Evolutionary conservation across 257 asterid genomes (phyloP).

Genomic region (Petrea volubilis): DNA sequence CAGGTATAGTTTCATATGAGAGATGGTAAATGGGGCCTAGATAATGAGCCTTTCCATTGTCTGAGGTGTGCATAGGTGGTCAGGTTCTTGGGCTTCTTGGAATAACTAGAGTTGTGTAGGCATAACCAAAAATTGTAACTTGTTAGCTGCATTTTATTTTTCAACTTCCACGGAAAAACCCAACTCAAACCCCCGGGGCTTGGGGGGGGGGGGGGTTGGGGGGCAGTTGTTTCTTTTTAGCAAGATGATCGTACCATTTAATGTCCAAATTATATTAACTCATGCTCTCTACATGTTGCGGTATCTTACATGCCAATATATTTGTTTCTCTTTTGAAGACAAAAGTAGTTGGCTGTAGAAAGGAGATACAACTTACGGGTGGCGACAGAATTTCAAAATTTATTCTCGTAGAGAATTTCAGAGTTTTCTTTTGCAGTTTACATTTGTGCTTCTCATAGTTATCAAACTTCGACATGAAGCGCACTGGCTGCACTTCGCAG

Average conservation of each 20-base stretch:
- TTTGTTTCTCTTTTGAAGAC: neutral
- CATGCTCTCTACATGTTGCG: neutral
- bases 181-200: no score
- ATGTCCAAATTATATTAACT: neutral
- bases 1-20: neutral
- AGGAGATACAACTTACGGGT: neutral
- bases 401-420: neutral
- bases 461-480: no score
- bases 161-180: neutral
- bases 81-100: neutral
- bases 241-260: neutral
- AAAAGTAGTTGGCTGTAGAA: neutral
- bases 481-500: no score
- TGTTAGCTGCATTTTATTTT: neutral
- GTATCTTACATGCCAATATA: neutral
- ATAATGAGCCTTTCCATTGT: neutral
- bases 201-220: neutral
- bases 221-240: neutral
- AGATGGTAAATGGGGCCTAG: neutral
- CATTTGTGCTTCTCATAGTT: neutral
- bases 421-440: neutral
- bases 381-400: neutral
- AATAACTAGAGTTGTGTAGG: neutral
- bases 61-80: neutral
- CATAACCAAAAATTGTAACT: neutral